Evolutionary conservation across 148 eudicot species (phyloP).

Genomic region (Limonium bicolor): DNA sequence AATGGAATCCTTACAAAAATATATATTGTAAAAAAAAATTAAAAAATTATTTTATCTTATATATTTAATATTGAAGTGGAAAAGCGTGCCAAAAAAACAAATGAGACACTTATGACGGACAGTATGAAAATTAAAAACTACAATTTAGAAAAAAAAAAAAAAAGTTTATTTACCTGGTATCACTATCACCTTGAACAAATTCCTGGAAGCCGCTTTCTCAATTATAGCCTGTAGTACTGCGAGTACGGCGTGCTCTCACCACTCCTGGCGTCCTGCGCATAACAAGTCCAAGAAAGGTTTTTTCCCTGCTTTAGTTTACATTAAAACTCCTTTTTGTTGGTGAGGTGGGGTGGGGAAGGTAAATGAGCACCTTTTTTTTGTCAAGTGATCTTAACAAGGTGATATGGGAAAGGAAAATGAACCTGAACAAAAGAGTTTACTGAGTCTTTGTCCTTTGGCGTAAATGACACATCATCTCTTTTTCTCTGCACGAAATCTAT

Average conservation of each 20-base stretch:
- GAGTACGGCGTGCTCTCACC: constrained; percentile 41
- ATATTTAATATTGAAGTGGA: no score
- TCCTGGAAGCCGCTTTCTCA: constrained; percentile 51
- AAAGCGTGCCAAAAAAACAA: no score
- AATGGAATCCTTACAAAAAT: no score
- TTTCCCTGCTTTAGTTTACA: not conserved
- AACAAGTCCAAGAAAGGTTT: not conserved
- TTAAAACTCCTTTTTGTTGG: not conserved
- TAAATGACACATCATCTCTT: constrained; percentile 73
- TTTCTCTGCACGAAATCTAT: constrained; percentile 72
- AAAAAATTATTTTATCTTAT: no score
- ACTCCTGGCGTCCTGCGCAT: constrained; percentile 47
- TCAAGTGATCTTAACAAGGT: no score
- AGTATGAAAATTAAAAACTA: no score
- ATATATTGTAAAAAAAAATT: no score
- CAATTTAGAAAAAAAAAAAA: no score
- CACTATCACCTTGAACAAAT: constrained; percentile 11
- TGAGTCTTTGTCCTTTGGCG: constrained; percentile 63
- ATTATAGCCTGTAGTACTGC: constrained; percentile 69
- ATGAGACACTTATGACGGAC: no score
- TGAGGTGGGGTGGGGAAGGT: no score
- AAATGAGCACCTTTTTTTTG: no score
- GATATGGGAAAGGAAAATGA: constrained; percentile 3
- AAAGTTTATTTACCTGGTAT: constrained; percentile 20
- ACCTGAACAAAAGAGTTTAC: constrained; percentile 87